A percentile compares a stretch with the other conserved stretches of the same genome.
phyloP scores from a whole-genome alignment of 2,329 filamentous ascomycete species.

The Mollisia scopiformis region DNA sequence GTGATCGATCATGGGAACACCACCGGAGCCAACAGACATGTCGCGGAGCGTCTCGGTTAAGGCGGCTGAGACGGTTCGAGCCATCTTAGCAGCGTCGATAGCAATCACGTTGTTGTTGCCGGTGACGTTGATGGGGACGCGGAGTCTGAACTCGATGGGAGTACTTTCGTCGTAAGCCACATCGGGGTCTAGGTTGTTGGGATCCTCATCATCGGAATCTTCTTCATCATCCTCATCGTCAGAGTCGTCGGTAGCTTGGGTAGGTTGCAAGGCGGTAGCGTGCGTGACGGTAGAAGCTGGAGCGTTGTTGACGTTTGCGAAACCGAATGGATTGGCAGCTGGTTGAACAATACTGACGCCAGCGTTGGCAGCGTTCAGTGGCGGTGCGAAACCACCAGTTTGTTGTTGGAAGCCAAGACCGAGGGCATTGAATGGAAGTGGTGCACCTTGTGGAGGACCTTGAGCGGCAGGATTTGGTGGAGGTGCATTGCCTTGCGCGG shows the following conservation, averaged over 20 bases:
- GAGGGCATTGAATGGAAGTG: constrained; percentile 4
- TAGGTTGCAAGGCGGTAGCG: too few relatives aligned
- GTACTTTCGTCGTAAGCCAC: constrained; percentile 13
- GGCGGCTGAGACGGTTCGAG: constrained; percentile 46
- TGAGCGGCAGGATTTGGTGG: neutral
- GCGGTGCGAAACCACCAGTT: constrained; percentile 1
- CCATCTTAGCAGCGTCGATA: constrained; percentile 43
- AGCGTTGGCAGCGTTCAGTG: neutral
- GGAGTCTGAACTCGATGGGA: constrained; percentile 51
- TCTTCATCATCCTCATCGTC: constrained; percentile 5
- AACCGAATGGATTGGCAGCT: neutral
- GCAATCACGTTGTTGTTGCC: constrained; percentile 52
- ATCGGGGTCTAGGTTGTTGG: constrained; percentile 24
- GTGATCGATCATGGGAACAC: constrained; percentile 51
- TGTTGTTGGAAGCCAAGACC: too few relatives aligned
- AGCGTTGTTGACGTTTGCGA: neutral
- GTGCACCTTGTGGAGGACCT: neutral
- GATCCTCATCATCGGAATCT: constrained; percentile 21
- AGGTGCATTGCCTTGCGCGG: neutral
- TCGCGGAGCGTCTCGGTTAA: constrained; percentile 49
- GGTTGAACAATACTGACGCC: neutral
- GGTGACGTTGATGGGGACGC: constrained; percentile 49
- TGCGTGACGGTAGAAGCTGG: too few relatives aligned
- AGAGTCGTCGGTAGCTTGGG: neutral
- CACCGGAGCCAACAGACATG: constrained; percentile 42